Evolutionary conservation across 2,329 filamentous ascomycete species (phyloP).

Genomic region (Botrytis fragariae): DNA sequence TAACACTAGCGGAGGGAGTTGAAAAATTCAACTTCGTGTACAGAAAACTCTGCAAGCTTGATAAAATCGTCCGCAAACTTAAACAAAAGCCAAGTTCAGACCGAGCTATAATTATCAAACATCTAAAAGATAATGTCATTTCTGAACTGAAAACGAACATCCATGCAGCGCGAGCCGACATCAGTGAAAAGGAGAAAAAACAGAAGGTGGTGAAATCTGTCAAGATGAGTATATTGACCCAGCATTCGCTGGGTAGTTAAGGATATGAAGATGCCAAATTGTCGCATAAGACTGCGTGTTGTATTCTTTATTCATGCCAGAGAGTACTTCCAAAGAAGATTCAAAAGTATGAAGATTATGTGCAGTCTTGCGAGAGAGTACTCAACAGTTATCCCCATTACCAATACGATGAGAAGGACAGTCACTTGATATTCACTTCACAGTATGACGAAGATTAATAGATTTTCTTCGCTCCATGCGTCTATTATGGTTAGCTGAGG

Average conservation of each 20-base stretch:
- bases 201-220: accelerated
- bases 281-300: background rate
- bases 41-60: accelerated
- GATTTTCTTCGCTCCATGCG: background rate
- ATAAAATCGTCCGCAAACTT: background rate
- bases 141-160: background rate
- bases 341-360: accelerated
- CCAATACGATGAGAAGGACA: background rate
- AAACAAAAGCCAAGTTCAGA: background rate
- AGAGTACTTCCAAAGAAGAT: accelerated
- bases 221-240: too few species aligned
- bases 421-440: background rate
- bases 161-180: accelerated
- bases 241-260: background rate
- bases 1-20: background rate
- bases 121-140: background rate
- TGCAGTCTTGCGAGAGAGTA: background rate
- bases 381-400: background rate
- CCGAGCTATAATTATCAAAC: background rate
- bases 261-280: background rate
- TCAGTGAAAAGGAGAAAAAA: accelerated
- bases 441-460: background rate
- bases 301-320: background rate
- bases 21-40: background rate
- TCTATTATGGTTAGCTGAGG: background rate